Evolutionary conservation across 139 green algal genomes (phyloP), one percentile per base, ranked within the genome.

Genomic region (Chlamydomonas sp.): DNA sequence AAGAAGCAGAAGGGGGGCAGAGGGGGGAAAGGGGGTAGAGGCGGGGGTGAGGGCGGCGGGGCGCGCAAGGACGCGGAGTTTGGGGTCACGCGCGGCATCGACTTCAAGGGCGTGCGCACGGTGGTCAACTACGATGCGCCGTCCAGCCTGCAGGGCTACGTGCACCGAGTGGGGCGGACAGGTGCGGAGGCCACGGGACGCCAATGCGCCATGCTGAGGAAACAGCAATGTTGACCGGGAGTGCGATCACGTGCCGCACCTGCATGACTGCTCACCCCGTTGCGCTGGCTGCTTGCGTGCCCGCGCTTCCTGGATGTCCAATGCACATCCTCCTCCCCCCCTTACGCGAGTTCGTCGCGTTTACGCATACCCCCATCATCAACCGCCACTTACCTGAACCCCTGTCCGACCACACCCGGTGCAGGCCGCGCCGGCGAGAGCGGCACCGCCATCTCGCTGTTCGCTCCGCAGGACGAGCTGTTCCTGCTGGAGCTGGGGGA

Each of bases 81-180:
- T 94, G 98, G 98, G 1, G 98, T 99, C 1, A 97, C 97, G 6
- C 91, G 98, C 0, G 98, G 98, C 31, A 96, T 99, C 18, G 98
- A 99, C 88, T 99, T 99, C 91, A 98, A 99, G 91, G 96, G 95
- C 14, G 98, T 99, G 8, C 77, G 87, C 49, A 99, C 97, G 1
- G 96, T 99, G 7, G 89, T 99, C 72, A 98, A 98, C 91, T 96
- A 97, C 79, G 95, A 99, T 74, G 68, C 95, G 64, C 96, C 97
- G 0, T 74, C 84, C 31, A 92, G 75, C 71, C 76, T 95, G 49
- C 77, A 93, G 84, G 84, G 75, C 16, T 99, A 99, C 85, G 94
- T 98, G 60, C 97, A 99, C 89, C 89, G 97, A 1, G 96, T 98
- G 80, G 97, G 97, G 2, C 95, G 97, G n/a, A 99, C 97, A 7